A percentile compares a stretch with the other conserved stretches of the same genome.
Evolutionary conservation across 176 grass and related monocot species (phyloP).

Genomic region (Avena atlantica): DNA sequence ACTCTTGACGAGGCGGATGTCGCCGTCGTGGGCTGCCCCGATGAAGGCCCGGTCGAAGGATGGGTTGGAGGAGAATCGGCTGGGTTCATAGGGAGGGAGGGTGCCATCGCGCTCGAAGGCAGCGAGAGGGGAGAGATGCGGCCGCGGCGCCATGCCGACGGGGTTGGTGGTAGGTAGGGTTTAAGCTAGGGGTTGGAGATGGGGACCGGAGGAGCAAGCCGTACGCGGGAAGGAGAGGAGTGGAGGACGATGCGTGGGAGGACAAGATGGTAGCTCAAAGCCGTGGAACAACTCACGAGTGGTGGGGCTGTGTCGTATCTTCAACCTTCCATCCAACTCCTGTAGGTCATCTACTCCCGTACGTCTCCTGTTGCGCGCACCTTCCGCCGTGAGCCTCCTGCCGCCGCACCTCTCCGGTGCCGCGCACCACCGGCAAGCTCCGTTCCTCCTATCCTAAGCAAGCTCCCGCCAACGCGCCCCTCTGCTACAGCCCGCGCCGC

Average conservation of each 20-base stretch:
- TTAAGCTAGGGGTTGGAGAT: slow-evolving; percentile 8
- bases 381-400: too few species aligned
- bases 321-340: too few species aligned
- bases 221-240: not conserved
- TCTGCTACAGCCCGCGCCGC: too few species aligned
- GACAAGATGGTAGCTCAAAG: not conserved
- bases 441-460: too few species aligned
- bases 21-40: not conserved
- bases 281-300: too few species aligned
- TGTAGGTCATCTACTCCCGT: too few species aligned
- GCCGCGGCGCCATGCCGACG: not conserved
- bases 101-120: not conserved
- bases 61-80: not conserved
- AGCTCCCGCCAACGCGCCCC: too few species aligned
- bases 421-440: too few species aligned
- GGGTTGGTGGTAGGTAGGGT: not conserved
- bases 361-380: too few species aligned
- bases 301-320: too few species aligned
- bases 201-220: not conserved
- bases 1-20: slow-evolving; percentile 19
- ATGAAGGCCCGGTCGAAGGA: not conserved
- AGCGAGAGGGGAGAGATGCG: not conserved
- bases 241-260: not conserved
- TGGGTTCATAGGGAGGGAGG: not conserved
- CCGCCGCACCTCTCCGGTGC: too few species aligned